Evolutionary conservation across 306 rosid species (phyloP).

Genomic region (Lathyrus oleraceus): DNA sequence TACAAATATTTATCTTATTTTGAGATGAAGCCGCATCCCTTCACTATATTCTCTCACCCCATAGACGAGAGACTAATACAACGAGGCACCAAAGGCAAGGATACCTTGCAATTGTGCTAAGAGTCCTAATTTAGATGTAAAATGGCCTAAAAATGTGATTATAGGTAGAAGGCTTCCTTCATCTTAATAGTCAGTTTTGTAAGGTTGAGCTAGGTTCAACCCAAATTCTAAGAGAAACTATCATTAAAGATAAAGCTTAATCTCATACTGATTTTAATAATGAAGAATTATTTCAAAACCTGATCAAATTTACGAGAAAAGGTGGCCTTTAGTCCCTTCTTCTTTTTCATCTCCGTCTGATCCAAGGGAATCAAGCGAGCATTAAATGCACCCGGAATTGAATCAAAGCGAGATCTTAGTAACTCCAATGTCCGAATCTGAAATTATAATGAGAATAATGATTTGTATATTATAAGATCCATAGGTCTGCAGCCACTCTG

Average conservation of each 20-base stretch:
- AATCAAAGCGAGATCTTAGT: constrained; percentile 77
- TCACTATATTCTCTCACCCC: not conserved
- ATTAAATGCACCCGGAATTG: constrained; percentile 93
- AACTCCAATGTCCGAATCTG: constrained; percentile 90
- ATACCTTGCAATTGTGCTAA: not conserved
- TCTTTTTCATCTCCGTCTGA: constrained; percentile 48
- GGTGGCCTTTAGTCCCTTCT: constrained; percentile 60
- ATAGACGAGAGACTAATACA: not conserved
- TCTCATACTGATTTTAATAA: constrained; percentile 8
- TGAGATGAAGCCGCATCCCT: not conserved
- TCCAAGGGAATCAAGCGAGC: constrained; percentile 71
- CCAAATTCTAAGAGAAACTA: not conserved
- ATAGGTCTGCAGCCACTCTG: constrained; percentile 28
- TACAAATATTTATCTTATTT: not conserved
- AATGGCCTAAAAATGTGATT: not conserved
- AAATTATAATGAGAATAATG: constrained; percentile 38
- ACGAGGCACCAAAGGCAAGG: not conserved
- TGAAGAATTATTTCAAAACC: constrained; percentile 54
- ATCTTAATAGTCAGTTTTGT: not conserved
- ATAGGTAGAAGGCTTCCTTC: not conserved
- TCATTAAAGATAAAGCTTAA: not conserved
- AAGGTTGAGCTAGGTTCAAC: not conserved
- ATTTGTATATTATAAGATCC: constrained; percentile 27
- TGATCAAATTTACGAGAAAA: constrained; percentile 71
- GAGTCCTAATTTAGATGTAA: not conserved